Base-by-base conservation (phyloP, 2,329 filamentous ascomycete genomes). In the Botrytis paeoniae region DNA sequence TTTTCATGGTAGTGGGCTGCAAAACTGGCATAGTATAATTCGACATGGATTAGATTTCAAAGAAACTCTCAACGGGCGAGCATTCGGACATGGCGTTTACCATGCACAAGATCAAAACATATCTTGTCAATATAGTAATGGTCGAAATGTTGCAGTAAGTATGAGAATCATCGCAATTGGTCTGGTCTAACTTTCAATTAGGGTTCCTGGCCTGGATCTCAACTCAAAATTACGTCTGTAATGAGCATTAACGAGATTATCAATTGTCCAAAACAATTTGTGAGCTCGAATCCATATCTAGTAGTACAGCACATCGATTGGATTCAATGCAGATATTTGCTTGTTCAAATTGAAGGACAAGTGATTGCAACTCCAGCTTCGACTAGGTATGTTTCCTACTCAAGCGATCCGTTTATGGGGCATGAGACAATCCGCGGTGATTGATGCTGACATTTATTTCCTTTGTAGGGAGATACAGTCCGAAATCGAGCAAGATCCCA, bases 21-120 rank as follows among this genome's bases (percentile, higher is more conserved):
- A 81, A 4, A 97, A 97, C 78, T 97, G 95, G 95, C 95, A 98
- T 81, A 92, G 91, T 78, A 97, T 98, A 78, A 89, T 97, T 75
- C 89, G 94, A 45, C 89, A 92, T 74, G 94, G 95, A 0, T 84
- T 98, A 9, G 89, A 97, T 80, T 97, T 90, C 82, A 87, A 89
- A 7, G 81, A 87, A 1, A 82, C 84, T 0, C 60, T 80, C 0
- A 83, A 95, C 80, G 95, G 94, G 0, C 89, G 95, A 74, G 84
- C 91, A 1, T 93, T 76, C 78, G 95, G 95, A 0, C 74, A 97
- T 79, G 95, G 95, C 0, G 92, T 97, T 2, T 98, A 98, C 79
- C 91, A 97, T 80, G 91, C 92, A 59, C 83, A 83, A 18, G 75
- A 89, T 2, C 88, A 89, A 65, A n/a, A 62, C 0, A 88, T 84